Evolutionary conservation across 164 flowering plant species (phyloP).

Genomic region (Aristolochia californica): DNA sequence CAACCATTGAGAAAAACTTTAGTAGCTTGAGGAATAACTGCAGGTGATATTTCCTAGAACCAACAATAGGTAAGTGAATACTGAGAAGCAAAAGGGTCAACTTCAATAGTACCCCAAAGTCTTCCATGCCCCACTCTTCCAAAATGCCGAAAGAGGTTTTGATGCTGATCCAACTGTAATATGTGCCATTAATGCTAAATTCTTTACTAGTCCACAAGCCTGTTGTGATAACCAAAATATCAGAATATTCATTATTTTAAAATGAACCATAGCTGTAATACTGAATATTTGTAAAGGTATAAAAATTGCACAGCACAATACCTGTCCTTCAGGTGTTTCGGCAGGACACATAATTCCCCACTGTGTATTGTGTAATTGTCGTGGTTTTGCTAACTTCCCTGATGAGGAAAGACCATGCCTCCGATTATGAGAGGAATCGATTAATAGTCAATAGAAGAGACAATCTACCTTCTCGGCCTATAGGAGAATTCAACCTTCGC

Average conservation of each 20-base stretch:
- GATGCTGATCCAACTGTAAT: conserved; percentile 97
- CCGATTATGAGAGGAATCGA: conserved; percentile 16
- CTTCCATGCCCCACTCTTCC: conserved; percentile 95
- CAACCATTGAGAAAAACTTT: conserved; percentile 97
- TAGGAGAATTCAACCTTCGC: conserved; percentile 90
- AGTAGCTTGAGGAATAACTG: conserved; percentile 88
- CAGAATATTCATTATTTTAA: neutral
- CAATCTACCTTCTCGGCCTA: conserved; percentile 86
- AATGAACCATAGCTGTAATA: neutral
- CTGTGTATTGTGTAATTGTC: conserved; percentile 86
- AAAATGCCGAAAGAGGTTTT: conserved; percentile 80
- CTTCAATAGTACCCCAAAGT: conserved; percentile 56
- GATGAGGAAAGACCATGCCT: conserved; percentile 91
- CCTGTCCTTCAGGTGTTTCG: conserved; percentile 99
- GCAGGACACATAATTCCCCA: conserved; percentile 99
- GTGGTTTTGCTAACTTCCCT: conserved; percentile 97
- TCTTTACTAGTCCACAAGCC: conserved; percentile 98
- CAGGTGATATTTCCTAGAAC: conserved; percentile 92
- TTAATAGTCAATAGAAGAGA: neutral
- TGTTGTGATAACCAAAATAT: neutral
- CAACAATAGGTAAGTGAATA: neutral
- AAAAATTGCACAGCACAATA: conserved; percentile 12
- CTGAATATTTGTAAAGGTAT: neutral
- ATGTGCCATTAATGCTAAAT: conserved; percentile 96
- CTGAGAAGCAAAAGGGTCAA: neutral